Percentiles rank a stretch among this genome's conserved stretches.
phyloP scores from a whole-genome alignment of 2,329 filamentous ascomycete genomes.

The Gremmenia infestans region DNA sequence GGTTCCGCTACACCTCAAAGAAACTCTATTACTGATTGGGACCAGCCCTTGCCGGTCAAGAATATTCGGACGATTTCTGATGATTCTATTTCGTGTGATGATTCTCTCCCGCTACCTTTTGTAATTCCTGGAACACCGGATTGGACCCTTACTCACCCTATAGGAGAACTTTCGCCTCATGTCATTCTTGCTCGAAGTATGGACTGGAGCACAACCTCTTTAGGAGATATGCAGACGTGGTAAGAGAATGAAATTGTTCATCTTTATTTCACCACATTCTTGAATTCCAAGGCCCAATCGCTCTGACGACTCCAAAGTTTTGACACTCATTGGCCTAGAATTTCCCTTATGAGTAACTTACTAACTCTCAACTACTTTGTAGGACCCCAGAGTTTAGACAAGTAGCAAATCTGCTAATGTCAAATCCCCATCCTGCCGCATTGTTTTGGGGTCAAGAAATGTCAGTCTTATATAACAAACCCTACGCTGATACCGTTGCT shows the following conservation, averaged over 20 bases:
- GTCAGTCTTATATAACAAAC: slow-evolving; percentile 66
- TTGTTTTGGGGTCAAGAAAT: slow-evolving; percentile 70
- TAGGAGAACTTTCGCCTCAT: slow-evolving; percentile 58
- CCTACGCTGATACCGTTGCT: slow-evolving; percentile 63
- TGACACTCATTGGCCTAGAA: no score
- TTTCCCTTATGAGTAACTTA: not conserved
- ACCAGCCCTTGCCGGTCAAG: not conserved
- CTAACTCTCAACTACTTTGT: not conserved
- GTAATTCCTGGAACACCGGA: slow-evolving; percentile 34
- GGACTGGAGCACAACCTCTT: slow-evolving; percentile 67
- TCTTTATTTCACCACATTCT: not conserved
- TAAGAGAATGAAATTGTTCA: slow-evolving; percentile 24
- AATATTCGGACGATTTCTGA: not conserved
- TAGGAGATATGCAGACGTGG: slow-evolving; percentile 69
- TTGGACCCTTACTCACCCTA: slow-evolving; percentile 67
- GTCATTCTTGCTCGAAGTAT: slow-evolving; percentile 65
- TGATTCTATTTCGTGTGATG: not conserved
- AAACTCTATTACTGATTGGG: not conserved
- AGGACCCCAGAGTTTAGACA: slow-evolving; percentile 66
- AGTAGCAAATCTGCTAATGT: slow-evolving; percentile 78
- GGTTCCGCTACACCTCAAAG: not conserved
- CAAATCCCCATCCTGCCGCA: slow-evolving; percentile 65
- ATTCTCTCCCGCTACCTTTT: slow-evolving; percentile 5
- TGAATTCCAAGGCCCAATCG: no score
- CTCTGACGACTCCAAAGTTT: no score